phyloP scores from a whole-genome alignment of 176 grass and related monocot genomes.

The Musa beccarii region DNA sequence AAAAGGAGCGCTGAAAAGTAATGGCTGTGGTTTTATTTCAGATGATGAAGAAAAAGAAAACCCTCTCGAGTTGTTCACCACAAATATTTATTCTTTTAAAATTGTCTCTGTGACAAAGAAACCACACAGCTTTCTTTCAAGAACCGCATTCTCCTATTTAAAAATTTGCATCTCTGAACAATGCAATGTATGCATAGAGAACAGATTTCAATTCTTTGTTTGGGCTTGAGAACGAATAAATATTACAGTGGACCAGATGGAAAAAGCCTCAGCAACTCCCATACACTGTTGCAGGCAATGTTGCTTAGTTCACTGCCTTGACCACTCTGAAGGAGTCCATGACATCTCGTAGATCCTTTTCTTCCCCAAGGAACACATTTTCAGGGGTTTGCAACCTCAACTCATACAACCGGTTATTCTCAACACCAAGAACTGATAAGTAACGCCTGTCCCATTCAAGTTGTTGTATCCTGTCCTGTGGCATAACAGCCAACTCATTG shows the following conservation, averaged over 20 bases:
- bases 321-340: conserved; percentile 85
- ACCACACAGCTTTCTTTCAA: no score
- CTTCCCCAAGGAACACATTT: conserved; percentile 58
- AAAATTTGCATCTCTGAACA: neutral
- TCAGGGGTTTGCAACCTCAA: conserved; percentile 74
- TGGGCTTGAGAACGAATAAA: neutral
- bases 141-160: no score
- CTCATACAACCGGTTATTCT: conserved; percentile 82
- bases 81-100: no score
- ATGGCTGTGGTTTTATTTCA: neutral
- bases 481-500: conserved; percentile 95
- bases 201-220: neutral
- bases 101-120: no score
- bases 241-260: no score
- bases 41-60: neutral
- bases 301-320: conserved; percentile 18
- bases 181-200: neutral
- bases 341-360: conserved; percentile 59
- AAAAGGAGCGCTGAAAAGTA: neutral
- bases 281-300: no score
- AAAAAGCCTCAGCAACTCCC: no score
- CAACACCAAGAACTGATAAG: conserved; percentile 74
- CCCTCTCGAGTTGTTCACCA: no score
- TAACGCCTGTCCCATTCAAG: conserved; percentile 88
- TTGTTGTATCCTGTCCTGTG: conserved; percentile 59